Base-by-base conservation (phyloP, 352 stramenopile genomes). In the Phytophthora colocasiae region DNA sequence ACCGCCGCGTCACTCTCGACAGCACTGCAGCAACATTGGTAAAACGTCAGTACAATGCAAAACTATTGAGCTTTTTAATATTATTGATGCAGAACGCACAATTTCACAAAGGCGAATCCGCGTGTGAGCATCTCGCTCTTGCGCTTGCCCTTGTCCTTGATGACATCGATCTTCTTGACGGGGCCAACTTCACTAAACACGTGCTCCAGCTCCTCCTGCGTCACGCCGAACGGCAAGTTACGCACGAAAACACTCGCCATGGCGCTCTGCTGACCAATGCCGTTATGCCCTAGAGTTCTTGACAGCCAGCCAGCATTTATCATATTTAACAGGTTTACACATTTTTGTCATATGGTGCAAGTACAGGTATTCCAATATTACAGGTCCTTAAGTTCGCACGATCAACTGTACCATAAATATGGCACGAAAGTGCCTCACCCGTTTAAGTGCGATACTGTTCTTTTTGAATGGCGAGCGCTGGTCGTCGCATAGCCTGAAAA, bases 111-210 rank as follows among this genome's bases (percentile, higher is more conserved):
- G 43, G 87, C 87, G 64, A 96, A 96, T 58, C 87, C 87, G 43
- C 87, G 87, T 58, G 85, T 93, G 54, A 89, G 78, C 69, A 82
- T 86, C 53, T 94, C 85, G 65, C 70, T 83, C 78, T 93, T 94
- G 52, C 70, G 71, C 58, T 91, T 92, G 73, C 87, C 87, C 75
- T 96, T 96, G 64, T 96, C 83, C 62, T 96, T 96, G 70, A 96
- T 96, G 50, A 96, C 71, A 76, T 92, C 84, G 50, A 96, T 90
- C 75, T 96, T 93, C 66, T 84, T 91, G 31, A 94, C 82, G 29
- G 87, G 87, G 4, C 87, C 87, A 32, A 96, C 77, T 40, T 93
- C 83, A 48, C 87, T 79, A 65, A 96, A 96, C 41, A 92, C 68
- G 44, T 90, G 70, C 80, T 96, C 87, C 32, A 96, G 80, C 73